Evolutionary conservation across 73 alveolate species (phyloP).

Genomic region (Tetrahymena malaccensis): DNA sequence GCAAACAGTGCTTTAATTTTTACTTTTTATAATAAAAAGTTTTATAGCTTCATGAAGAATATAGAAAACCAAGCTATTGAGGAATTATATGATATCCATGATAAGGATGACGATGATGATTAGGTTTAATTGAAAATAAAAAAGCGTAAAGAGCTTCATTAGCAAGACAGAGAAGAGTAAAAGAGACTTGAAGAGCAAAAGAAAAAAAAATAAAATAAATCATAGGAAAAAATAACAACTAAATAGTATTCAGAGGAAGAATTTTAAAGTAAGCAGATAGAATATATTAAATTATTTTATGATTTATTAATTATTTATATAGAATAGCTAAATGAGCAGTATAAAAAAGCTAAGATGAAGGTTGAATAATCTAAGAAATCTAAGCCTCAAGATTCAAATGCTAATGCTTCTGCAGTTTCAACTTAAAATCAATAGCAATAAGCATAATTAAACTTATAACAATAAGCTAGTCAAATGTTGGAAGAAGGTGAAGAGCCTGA

Average conservation of each 20-base stretch:
- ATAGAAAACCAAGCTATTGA: background rate
- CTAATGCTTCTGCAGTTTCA: background rate
- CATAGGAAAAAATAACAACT: background rate
- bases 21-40: background rate
- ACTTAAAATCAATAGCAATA: too few relatives aligned
- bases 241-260: background rate
- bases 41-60: background rate
- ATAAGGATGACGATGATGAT: background rate
- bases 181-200: background rate
- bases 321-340: background rate
- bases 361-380: background rate
- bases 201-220: background rate
- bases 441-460: too few relatives aligned
- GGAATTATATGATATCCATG: background rate
- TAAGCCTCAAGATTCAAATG: background rate
- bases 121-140: background rate
- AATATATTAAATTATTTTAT: background rate
- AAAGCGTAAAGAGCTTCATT: background rate
- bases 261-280: background rate
- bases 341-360: background rate
- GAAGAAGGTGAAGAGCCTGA: background rate
- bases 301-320: background rate
- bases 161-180: background rate
- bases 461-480: background rate
- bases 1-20: background rate